Conservation (phyloP, 345 rosid genomes). For the Nephelium lappaceum region DNA sequence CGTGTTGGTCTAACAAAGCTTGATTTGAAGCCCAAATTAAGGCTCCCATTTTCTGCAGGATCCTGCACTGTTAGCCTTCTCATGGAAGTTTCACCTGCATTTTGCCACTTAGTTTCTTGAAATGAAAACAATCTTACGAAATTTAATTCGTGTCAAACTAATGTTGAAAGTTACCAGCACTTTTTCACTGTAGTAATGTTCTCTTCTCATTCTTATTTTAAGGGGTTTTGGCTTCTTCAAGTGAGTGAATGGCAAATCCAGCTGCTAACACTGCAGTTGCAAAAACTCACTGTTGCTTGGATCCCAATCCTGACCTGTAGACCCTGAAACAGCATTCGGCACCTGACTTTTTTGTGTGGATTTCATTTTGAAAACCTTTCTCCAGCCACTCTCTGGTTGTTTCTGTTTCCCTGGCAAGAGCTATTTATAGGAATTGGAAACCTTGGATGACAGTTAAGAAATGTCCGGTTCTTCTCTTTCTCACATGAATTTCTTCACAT, state of each 20-base stretch:
- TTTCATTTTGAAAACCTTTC: conserved; percentile 8
- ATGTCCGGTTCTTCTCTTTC: no score
- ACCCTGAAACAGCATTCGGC: background rate
- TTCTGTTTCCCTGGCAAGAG: background rate
- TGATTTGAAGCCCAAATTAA: no score
- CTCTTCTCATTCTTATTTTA: background rate
- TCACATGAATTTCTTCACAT: background rate
- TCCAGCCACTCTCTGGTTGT: conserved; percentile 9
- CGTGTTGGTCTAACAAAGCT: no score
- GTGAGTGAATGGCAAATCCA: conserved; percentile 38
- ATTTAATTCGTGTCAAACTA: background rate
- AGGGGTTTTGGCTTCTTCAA: conserved; percentile 25
- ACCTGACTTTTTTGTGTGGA: conserved; percentile 16
- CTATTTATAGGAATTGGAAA: background rate
- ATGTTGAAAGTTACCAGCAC: conserved; percentile 11
- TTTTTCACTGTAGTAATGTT: background rate
- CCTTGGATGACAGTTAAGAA: background rate
- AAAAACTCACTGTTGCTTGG: conserved; percentile 12
- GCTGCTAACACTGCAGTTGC: conserved; percentile 42
- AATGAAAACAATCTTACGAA: background rate
- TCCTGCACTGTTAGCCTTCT: conserved; percentile 14
- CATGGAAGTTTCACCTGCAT: conserved; percentile 16
- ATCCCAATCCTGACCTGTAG: conserved; percentile 9
- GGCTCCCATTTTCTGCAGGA: no score
- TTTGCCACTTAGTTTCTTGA: conserved; percentile 5